Percentiles rank a stretch among this genome's conserved stretches.
Conservation (phyloP, 2,329 filamentous ascomycete genomes). For the Neofusicoccum cordaticola region DNA sequence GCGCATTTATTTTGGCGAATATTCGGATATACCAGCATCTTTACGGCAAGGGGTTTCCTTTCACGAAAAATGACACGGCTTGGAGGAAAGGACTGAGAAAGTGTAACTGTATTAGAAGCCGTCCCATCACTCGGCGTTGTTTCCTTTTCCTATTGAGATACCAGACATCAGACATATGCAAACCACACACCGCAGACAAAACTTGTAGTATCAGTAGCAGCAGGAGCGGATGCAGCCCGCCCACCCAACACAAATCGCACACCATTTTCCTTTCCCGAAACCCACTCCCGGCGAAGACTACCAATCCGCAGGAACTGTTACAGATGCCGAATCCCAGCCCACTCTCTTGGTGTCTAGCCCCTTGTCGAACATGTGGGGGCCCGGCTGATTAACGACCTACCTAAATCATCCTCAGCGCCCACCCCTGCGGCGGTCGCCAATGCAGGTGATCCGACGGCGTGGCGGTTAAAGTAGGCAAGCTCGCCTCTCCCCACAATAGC, state of each 20-base stretch:
- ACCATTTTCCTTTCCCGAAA: background rate
- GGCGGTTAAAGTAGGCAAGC: no score
- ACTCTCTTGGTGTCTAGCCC: background rate
- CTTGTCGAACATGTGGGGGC: background rate
- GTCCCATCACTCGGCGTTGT: background rate
- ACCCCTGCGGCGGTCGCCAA: conserved; percentile 2
- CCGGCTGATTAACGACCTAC: background rate
- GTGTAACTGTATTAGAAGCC: background rate
- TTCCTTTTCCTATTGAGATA: background rate
- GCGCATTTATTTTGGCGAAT: background rate
- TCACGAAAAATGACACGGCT: background rate
- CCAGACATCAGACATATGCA: background rate
- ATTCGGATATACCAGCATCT: background rate
- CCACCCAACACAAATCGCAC: no score
- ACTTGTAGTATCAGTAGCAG: background rate
- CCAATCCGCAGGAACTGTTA: background rate
- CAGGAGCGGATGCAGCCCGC: background rate
- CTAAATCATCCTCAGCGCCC: background rate
- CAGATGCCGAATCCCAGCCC: background rate
- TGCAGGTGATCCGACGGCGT: background rate
- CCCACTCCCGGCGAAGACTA: background rate
- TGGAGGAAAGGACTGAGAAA: background rate
- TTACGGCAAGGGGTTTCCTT: background rate
- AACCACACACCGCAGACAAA: background rate
- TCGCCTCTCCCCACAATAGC: no score